Conservation (phyloP, 768 basidiomycete genomes). For the Botryobasidium botryosum region DNA sequence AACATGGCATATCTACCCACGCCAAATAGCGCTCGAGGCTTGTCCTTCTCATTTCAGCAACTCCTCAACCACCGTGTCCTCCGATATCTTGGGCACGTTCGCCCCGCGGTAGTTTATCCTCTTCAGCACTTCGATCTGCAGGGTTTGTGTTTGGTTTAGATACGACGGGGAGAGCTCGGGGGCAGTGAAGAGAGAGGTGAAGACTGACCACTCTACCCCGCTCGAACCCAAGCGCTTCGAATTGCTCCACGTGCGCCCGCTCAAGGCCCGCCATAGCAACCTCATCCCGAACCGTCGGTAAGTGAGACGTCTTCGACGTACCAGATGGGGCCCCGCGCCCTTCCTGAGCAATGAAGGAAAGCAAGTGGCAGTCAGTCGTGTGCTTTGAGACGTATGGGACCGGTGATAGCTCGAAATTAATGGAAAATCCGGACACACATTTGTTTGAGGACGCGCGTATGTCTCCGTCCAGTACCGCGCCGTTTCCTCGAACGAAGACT, state of each 20-base stretch:
- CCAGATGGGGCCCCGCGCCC: background rate
- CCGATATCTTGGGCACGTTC: conserved; percentile 62
- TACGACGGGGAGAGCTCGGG: background rate
- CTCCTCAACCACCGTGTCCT: conserved; percentile 77
- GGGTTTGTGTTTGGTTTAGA: background rate
- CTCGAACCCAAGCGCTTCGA: conserved; percentile 69
- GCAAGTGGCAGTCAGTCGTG: too few relatives aligned
- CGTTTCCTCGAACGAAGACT: conserved; percentile 75
- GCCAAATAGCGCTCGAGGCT: too few relatives aligned
- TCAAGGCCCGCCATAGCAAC: conserved; percentile 67
- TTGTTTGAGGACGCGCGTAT: conserved; percentile 61
- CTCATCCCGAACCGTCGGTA: conserved; percentile 21
- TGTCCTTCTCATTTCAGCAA: conserved; percentile 45
- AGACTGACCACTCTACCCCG: conserved; percentile 66
- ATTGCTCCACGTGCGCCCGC: conserved; percentile 66
- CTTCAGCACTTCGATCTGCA: conserved; percentile 80
- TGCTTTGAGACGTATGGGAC: too few relatives aligned
- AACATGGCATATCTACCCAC: too few relatives aligned
- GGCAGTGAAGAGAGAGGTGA: background rate
- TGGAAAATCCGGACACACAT: too few relatives aligned
- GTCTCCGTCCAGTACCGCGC: conserved; percentile 88
- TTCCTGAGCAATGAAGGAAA: too few relatives aligned
- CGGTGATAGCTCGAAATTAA: too few relatives aligned
- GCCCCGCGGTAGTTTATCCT: conserved; percentile 75
- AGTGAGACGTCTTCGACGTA: background rate